Evolutionary conservation across 768 basidiomycete genomes (phyloP).

Genomic region (Amanita jacksonii): DNA sequence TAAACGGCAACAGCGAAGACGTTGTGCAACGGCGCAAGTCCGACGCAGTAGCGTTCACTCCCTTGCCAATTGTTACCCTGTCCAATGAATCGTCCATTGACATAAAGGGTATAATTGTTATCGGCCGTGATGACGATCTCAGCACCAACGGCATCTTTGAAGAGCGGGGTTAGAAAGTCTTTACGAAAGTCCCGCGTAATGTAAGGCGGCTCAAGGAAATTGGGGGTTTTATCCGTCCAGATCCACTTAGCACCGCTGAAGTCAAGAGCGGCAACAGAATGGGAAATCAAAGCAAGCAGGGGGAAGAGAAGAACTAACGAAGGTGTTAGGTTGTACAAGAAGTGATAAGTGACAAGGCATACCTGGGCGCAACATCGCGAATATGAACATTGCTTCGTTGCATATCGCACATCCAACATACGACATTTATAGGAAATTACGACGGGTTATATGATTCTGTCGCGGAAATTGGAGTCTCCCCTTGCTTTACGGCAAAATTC

Average conservation of each 20-base stretch:
- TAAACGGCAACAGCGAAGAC: conserved; percentile 23
- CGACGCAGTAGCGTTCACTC: conserved; percentile 21
- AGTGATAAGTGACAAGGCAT: too few species aligned
- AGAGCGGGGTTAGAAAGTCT: conserved; percentile 15
- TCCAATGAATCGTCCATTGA: conserved; percentile 21
- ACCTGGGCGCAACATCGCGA: too few species aligned
- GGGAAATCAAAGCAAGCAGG: neutral
- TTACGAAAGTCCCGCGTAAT: conserved; percentile 23
- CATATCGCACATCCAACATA: too few species aligned
- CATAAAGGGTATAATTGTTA: conserved; percentile 22
- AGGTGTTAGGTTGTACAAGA: too few species aligned
- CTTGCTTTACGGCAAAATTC: too few species aligned
- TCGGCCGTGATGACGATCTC: conserved; percentile 22
- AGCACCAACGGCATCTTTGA: conserved; percentile 20
- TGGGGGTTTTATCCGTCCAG: conserved; percentile 19
- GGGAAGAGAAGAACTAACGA: neutral
- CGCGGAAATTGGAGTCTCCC: too few species aligned
- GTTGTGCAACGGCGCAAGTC: conserved; percentile 19
- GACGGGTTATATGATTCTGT: too few species aligned
- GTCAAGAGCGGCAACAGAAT: neutral
- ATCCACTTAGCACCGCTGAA: conserved; percentile 19
- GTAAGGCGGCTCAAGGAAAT: conserved; percentile 12
- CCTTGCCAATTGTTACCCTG: conserved; percentile 11
- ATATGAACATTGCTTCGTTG: too few species aligned
- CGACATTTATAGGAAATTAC: too few species aligned